Conservation (phyloP, 2,329 filamentous ascomycete genomes). For the Paradendryphiella salina region DNA sequence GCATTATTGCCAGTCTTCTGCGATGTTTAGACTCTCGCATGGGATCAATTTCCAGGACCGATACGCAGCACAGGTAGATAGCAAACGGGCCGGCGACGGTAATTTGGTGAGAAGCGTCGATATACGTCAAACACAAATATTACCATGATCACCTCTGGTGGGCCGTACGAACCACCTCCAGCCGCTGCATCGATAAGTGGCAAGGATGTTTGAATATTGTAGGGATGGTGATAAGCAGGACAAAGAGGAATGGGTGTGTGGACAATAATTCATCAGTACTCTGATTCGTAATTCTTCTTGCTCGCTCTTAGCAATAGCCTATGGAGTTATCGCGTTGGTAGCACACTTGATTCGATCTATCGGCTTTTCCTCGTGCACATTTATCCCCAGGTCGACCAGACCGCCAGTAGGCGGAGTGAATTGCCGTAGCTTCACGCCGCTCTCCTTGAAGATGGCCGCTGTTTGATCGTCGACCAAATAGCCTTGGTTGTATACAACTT, state of each 20-base stretch:
- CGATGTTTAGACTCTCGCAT: not conserved
- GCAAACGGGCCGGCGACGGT: not conserved
- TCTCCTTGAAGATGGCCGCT: slow-evolving; percentile 78
- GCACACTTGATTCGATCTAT: no score
- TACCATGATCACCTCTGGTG: not conserved
- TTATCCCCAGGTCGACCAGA: slow-evolving; percentile 37
- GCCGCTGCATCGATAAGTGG: no score
- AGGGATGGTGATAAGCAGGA: no score
- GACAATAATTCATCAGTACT: no score
- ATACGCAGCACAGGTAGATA: not conserved
- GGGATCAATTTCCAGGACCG: not conserved
- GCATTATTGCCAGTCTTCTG: no score
- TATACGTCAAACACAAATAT: not conserved
- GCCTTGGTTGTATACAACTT: slow-evolving; percentile 91
- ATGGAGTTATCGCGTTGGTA: no score
- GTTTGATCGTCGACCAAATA: slow-evolving; percentile 91
- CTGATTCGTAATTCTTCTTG: no score
- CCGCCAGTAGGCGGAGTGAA: slow-evolving; percentile 65
- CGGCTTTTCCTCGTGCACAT: not conserved
- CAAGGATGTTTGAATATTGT: no score
- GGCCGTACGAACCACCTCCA: no score
- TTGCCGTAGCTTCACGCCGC: slow-evolving; percentile 82
- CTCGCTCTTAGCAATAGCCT: no score
- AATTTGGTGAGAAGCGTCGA: not conserved
- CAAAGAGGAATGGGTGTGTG: no score